Base-by-base conservation (phyloP, 441 rosid genomes). In the Populus trichocarpa region DNA sequence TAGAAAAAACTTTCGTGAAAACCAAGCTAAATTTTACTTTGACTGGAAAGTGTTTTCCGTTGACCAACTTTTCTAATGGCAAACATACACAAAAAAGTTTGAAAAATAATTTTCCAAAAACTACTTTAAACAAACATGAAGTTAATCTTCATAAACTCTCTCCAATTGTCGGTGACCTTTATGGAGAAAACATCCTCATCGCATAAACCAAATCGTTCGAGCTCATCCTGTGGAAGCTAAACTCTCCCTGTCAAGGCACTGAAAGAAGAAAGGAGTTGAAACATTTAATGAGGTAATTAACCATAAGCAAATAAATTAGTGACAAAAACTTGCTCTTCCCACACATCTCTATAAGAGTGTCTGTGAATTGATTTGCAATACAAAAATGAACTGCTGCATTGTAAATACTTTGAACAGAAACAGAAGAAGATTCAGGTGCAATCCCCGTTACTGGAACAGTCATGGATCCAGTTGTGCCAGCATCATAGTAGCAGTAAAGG, bases 361-460 rank as follows among this genome's bases (percentile, higher is more conserved):
- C 88, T 5, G 91, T 89, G 46, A 90, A 85, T 70, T 87, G 92
- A 78, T 89, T 90, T 65, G 87, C 91, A 5, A 89, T 85, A 0
- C 94, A 91, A 83, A 90, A 75, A 57, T 78, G 70, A n/a, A 90
- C 82, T 7, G 94, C 91, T 26, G 86, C 73, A 18, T 75, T 86
- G 61, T 89, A 90, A 33, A 87, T 42, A 35, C 76, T 75, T 40
- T 82, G 86, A 61, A 81, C 57, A 22, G 89, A 80, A 70, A 72
- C 69, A 13, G 33, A 2, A 13, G 36, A 20, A 36, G 91, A 84
- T 20, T 86, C 88, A 0, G 81, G 80, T 14, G 89, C 84, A 25
- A 89, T 89, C 71, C 93, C 95, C 93, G 85, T 89, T 2, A 88
- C 83, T 4, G 93, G 95, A 73, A 91, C 92, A 35, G 84, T 89